Conservation (phyloP, 441 rosid genomes). For the Metrosideros polymorpha region DNA sequence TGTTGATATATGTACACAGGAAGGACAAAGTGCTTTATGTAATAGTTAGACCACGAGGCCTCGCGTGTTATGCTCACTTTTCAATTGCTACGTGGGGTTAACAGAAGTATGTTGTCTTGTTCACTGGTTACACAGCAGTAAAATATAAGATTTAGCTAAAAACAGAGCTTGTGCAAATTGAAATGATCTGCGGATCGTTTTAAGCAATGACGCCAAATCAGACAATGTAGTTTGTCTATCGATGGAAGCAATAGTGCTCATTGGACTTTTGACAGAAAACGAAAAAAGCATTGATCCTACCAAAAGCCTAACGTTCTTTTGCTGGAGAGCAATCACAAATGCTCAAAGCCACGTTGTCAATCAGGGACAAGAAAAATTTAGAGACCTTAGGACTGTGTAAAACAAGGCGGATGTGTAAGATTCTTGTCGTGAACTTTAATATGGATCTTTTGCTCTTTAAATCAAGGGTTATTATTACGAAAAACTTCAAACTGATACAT, state of each 20-base stretch:
- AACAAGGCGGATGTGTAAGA: neutral
- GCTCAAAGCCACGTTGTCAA: neutral
- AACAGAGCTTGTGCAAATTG: too few relatives aligned
- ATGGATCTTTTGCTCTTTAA: neutral
- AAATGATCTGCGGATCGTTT: too few relatives aligned
- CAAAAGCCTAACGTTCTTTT: neutral
- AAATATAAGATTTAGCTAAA: too few relatives aligned
- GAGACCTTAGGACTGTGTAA: neutral
- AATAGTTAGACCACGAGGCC: neutral
- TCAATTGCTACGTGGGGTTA: neutral
- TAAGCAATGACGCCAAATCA: neutral
- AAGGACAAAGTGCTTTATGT: neutral
- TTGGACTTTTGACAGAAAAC: neutral
- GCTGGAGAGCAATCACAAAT: neutral
- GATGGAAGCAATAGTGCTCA: neutral
- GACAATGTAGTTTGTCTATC: neutral
- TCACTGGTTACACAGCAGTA: neutral
- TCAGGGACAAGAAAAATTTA: neutral
- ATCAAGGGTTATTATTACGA: too few relatives aligned
- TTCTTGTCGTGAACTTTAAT: neutral
- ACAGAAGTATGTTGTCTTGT: neutral
- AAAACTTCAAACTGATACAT: too few relatives aligned
- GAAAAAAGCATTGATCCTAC: neutral
- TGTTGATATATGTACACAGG: accelerated
- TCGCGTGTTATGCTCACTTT: neutral